phyloP scores from a whole-genome alignment of 331 rosid genomes.

The Acacia concinna region DNA sequence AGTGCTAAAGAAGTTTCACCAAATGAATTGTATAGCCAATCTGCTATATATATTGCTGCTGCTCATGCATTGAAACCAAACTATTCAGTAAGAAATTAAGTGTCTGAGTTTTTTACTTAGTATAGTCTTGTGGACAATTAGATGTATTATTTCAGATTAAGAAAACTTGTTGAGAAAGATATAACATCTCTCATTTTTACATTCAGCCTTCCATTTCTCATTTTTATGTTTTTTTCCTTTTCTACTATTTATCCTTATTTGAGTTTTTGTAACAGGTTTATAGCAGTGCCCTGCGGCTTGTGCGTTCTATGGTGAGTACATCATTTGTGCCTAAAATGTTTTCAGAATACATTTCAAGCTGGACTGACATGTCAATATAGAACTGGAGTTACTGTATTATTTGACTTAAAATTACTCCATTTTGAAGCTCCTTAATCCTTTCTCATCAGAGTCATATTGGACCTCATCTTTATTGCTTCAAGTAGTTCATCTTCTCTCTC shows the following conservation, averaged over 20 bases:
- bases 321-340: slow-evolving; percentile 3
- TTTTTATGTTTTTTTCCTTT: background rate
- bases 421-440: slow-evolving; percentile 16
- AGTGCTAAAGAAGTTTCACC: slow-evolving; percentile 80
- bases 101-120: slow-evolving; percentile 22
- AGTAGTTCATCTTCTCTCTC: slow-evolving; percentile 4
- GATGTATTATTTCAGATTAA: slow-evolving; percentile 25
- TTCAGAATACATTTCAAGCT: slow-evolving; percentile 21
- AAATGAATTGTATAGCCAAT: slow-evolving; percentile 94
- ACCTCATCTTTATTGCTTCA: slow-evolving; percentile 9
- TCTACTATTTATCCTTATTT: slow-evolving; percentile 22
- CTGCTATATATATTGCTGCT: slow-evolving; percentile 98
- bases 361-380: slow-evolving; percentile 17
- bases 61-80: slow-evolving; percentile 97
- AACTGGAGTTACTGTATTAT: slow-evolving; percentile 20
- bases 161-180: slow-evolving; percentile 29
- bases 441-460: slow-evolving; percentile 18
- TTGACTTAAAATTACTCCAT: slow-evolving; percentile 9
- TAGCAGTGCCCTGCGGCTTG: slow-evolving; percentile 98
- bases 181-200: slow-evolving; percentile 14
- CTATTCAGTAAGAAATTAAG: slow-evolving; percentile 68
- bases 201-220: slow-evolving; percentile 7
- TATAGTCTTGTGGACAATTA: slow-evolving; percentile 18
- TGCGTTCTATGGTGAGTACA: slow-evolving; percentile 93
- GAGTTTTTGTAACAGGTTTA: slow-evolving; percentile 64